phyloP scores from a whole-genome alignment of 441 rosid species.

The Bruguiera hainesii region DNA sequence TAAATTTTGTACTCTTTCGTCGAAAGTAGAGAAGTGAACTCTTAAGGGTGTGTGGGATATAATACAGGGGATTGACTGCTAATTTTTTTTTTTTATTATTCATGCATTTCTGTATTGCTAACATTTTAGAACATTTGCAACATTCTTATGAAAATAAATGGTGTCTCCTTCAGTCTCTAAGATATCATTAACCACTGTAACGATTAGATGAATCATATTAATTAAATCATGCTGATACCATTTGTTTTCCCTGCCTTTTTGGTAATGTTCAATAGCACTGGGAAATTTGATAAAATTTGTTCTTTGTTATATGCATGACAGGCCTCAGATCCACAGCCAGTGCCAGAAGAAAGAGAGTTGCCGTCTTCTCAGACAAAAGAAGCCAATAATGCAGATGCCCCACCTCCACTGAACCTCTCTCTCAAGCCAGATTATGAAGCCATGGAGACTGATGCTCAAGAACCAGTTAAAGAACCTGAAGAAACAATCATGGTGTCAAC shows the following conservation, averaged over 20 bases:
- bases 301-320: conserved; percentile 25
- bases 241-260: not conserved
- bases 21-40: not conserved
- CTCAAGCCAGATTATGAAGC: conserved; percentile 57
- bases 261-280: not conserved
- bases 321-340: conserved; percentile 56
- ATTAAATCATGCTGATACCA: not conserved
- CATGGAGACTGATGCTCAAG: conserved; percentile 43
- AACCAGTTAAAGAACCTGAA: conserved; percentile 33
- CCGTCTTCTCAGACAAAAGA: conserved; percentile 45
- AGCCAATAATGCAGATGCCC: conserved; percentile 30
- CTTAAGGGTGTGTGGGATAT: not conserved
- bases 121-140: not conserved
- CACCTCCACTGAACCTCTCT: conserved; percentile 66
- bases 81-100: not conserved
- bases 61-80: not conserved
- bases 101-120: not conserved
- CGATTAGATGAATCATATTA: not conserved
- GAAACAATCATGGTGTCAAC: conserved; percentile 23
- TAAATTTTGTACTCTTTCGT: not conserved
- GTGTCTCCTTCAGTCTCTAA: not conserved
- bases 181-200: not conserved
- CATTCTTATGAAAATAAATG: too few relatives aligned
- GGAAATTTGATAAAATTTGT: not conserved
- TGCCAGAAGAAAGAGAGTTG: conserved; percentile 55